Base-by-base conservation (phyloP, 331 rosid genomes). In the Rhamnella rubrinervis region DNA sequence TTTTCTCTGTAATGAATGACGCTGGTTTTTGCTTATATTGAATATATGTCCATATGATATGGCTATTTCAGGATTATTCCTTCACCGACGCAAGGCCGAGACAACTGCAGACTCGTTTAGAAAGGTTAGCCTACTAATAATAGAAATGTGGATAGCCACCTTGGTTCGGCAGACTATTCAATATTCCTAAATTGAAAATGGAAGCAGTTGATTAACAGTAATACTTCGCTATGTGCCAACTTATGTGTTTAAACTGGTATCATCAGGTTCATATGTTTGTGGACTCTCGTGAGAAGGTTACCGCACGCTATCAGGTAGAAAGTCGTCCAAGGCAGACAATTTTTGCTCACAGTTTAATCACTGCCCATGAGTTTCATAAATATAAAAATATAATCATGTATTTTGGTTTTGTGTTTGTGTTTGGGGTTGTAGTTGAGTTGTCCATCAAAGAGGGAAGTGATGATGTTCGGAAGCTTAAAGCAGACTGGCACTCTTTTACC, bases 401-500 rank as follows among this genome's bases (percentile, higher is more conserved):
- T 44, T 60, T 61, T 25, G 63, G 11, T 49, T 73, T 69, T 77
- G 11, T 63, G 41, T 9, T 70, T 44, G 71, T 19, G 53, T 55
- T 77, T 55, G 40, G 12, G 50, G 13, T 16, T 76, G 77, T 53
- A 95, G 98, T 78, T 93, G 84, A 85, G 88, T 63, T 89, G 96
- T 71, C 98, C 98, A n/a, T 93, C 96, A 23, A 93, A 93, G 85
- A 84, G 96, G 84, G 98, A 93, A 81, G 89, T 87, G 71, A 83
- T 89, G 91, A 90, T 85, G 65, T 95, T 89, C 63, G 98, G 98
- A 82, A 91, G 82, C 82, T 84, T 83, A 78, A 95, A 91, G 83
- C 95, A 91, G 74, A 84, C 97, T 5, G 98, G 98, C 53, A 95
- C 98, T 47, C 97, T 95, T 74, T 81, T 95, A 60, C 98, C 98